Evolutionary conservation across 225 moss, liverwort and hornwort genomes (phyloP).

Genomic region (Marchantia polymorpha): DNA sequence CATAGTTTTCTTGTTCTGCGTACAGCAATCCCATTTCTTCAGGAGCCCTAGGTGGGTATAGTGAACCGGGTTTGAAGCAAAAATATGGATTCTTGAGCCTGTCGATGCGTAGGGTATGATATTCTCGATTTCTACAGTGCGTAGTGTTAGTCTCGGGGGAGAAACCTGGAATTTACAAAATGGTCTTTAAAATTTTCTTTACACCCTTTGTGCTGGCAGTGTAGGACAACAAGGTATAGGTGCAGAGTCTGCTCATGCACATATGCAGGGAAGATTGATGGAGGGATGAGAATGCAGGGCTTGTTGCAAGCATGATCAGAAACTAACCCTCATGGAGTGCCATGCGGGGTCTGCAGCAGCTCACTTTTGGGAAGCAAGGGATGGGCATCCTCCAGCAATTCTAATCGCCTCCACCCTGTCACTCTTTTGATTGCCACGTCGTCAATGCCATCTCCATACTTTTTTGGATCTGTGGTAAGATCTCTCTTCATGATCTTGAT

Average conservation of each 20-base stretch:
- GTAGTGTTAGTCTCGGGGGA: background rate
- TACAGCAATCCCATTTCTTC: background rate
- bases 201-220: slow-evolving; percentile 20
- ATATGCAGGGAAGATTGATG: slow-evolving; percentile 54
- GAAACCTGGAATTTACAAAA: background rate
- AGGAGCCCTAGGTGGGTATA: background rate
- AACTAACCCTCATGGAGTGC: slow-evolving; percentile 62
- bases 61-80: background rate
- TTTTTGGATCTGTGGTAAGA: slow-evolving; percentile 73
- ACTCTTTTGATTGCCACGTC: slow-evolving; percentile 69
- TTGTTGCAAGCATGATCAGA: slow-evolving; percentile 42
- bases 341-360: slow-evolving; percentile 50
- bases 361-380: slow-evolving; percentile 61
- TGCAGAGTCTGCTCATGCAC: slow-evolving; percentile 52
- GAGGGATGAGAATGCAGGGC: slow-evolving; percentile 46
- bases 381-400: slow-evolving; percentile 50
- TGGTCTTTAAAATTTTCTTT: slow-evolving; percentile 11
- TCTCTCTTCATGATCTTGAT: slow-evolving; percentile 8
- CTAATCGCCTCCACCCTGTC: slow-evolving; percentile 63
- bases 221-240: slow-evolving; percentile 22
- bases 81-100: background rate
- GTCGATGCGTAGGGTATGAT: background rate
- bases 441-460: slow-evolving; percentile 65
- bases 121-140: background rate
- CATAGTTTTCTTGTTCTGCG: background rate